These are phyloP conservation scores for Hordeum pubiflorum DNA, from an alignment of 202 grass and related monocot species.

Conservation along the genomic window DNA sequence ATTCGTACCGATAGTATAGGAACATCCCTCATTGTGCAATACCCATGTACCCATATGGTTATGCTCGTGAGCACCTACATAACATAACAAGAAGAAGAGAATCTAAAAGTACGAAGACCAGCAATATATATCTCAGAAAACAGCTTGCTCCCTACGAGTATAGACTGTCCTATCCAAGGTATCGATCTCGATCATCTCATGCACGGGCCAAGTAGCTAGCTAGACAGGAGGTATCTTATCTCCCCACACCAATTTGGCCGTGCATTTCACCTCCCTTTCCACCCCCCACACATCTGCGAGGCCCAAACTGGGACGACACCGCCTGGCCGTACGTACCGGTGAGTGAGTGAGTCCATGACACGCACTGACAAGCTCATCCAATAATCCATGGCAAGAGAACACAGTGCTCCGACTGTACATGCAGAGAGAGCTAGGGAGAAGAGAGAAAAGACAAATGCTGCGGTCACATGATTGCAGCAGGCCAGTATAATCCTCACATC, in stretches of 20 bases:
- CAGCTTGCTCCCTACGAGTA: background rate
- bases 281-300: background rate
- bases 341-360: conserved; percentile 17
- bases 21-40: no score
- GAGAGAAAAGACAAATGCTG: conserved; percentile 38
- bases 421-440: background rate
- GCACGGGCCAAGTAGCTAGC: background rate
- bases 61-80: background rate
- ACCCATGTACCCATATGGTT: no score
- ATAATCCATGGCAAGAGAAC: conserved; percentile 18
- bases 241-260: background rate
- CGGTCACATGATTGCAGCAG: conserved; percentile 26
- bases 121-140: background rate
- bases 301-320: background rate
- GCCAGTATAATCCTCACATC: conserved; percentile 20
- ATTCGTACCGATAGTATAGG: no score
- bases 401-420: background rate
- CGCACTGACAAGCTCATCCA: conserved; percentile 13
- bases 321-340: background rate
- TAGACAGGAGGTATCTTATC: conserved; percentile 29
- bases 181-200: conserved; percentile 4
- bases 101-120: background rate
- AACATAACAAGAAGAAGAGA: background rate
- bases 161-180: background rate
- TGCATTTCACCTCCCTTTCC: background rate